Evolutionary conservation across 2,329 filamentous ascomycete species (phyloP).

Genomic region (Juglanconis juglandina): DNA sequence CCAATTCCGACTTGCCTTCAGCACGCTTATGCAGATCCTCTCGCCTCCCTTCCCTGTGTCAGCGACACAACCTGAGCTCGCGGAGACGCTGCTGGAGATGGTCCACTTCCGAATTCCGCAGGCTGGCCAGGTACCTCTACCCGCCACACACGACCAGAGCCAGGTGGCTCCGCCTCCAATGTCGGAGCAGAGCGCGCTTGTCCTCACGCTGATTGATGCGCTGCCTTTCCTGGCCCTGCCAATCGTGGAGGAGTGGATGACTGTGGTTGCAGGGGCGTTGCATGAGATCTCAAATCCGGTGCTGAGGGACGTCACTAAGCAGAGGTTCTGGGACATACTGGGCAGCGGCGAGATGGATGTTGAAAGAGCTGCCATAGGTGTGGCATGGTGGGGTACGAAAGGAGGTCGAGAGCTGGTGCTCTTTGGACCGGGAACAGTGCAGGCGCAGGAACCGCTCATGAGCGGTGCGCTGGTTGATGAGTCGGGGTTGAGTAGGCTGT

Average conservation of each 20-base stretch:
- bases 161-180: constrained; percentile 34
- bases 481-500: constrained; percentile 34
- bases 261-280: constrained; percentile 65
- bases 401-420: constrained; percentile 53
- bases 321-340: constrained; percentile 75
- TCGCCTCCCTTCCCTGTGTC: constrained; percentile 75
- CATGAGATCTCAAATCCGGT: constrained; percentile 58
- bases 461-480: constrained; percentile 47
- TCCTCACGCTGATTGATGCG: constrained; percentile 74
- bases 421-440: constrained; percentile 24
- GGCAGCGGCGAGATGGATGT: constrained; percentile 85
- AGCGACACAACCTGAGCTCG: constrained; percentile 70
- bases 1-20: constrained; percentile 86
- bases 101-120: constrained; percentile 63
- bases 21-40: constrained; percentile 76
- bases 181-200: constrained; percentile 77
- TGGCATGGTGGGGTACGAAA: constrained; percentile 77
- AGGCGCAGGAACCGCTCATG: constrained; percentile 34
- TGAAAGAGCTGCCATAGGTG: constrained; percentile 72
- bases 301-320: constrained; percentile 63
- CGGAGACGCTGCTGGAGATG: constrained; percentile 77
- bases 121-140: constrained; percentile 40
- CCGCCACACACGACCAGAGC: constrained; percentile 36
- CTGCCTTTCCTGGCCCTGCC: constrained; percentile 69
- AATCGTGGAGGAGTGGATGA: constrained; percentile 77